These are phyloP conservation scores for Metarhizium rileyi DNA, from an alignment of 2,329 filamentous ascomycete species.

Conservation along the genomic window DNA sequence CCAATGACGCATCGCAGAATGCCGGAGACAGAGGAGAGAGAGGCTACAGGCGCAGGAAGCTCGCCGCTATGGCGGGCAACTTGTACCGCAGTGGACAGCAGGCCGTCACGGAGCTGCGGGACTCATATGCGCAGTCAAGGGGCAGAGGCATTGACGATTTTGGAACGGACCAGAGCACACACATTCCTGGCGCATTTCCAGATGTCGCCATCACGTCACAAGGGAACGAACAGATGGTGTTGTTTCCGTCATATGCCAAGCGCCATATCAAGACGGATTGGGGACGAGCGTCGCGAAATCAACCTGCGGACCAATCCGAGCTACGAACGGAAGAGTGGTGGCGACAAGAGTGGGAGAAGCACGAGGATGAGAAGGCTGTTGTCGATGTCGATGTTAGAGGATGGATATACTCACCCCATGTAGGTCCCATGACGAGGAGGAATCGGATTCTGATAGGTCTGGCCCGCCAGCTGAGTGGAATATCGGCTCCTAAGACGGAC, in stretches of 20 bases:
- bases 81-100: conserved; percentile 47
- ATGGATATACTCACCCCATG: conserved; percentile 86
- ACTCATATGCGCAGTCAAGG: conserved; percentile 48
- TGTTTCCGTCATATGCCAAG: conserved; percentile 91
- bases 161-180: conserved; percentile 21
- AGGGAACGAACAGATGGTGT: conserved; percentile 82
- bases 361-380: conserved; percentile 73
- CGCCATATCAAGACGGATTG: conserved; percentile 48
- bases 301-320: conserved; percentile 23
- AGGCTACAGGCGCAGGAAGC: conserved; percentile 66
- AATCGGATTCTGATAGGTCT: conserved; percentile 81
- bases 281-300: conserved; percentile 18
- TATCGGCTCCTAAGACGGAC: conserved; percentile 55
- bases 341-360: conserved; percentile 66
- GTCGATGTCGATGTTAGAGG: conserved; percentile 92
- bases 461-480: conserved; percentile 77
- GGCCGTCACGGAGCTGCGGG: conserved; percentile 48
- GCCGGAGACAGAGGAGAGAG: conserved; percentile 37
- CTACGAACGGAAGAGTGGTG: conserved; percentile 63
- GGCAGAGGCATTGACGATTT: conserved; percentile 21
- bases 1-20: conserved; percentile 17
- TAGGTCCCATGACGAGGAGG: conserved; percentile 74
- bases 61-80: conserved; percentile 55
- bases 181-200: conserved; percentile 69
- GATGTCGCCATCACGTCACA: conserved; percentile 71